A percentile compares a stretch with the other conserved stretches of the same genome.
Evolutionary conservation across 257 asterid species (phyloP).

Genomic region (Primulina eburnea): DNA sequence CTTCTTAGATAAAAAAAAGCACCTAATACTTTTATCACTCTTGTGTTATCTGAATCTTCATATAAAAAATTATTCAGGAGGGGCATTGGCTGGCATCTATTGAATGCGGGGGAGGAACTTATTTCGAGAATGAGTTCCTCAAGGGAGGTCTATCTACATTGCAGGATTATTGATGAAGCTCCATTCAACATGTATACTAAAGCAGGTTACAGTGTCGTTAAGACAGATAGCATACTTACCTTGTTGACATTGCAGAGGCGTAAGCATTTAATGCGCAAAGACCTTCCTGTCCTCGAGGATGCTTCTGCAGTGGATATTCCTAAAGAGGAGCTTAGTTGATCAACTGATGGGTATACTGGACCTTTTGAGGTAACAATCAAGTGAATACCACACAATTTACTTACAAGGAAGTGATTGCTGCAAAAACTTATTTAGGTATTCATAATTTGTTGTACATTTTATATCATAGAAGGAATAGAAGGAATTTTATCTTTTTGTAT

Average conservation of each 20-base stretch:
- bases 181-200: slow-evolving; percentile 78
- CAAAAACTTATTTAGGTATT: not conserved
- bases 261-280: slow-evolving; percentile 82
- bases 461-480: slow-evolving; percentile 24
- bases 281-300: slow-evolving; percentile 47
- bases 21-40: not conserved
- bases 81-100: slow-evolving; percentile 91
- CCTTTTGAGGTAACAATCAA: slow-evolving; percentile 36
- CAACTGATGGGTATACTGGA: slow-evolving; percentile 24
- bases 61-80: slow-evolving; percentile 47
- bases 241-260: slow-evolving; percentile 82
- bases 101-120: slow-evolving; percentile 84
- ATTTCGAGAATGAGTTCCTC: slow-evolving; percentile 68
- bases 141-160: slow-evolving; percentile 76
- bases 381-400: not conserved
- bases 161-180: slow-evolving; percentile 80
- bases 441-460: slow-evolving; percentile 34
- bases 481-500: slow-evolving; percentile 11
- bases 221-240: slow-evolving; percentile 79
- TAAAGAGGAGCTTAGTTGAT: slow-evolving; percentile 36
- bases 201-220: slow-evolving; percentile 69
- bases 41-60: not conserved
- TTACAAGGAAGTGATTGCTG: not conserved
- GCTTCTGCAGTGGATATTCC: slow-evolving; percentile 36
- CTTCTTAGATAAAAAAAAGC: not conserved